These are phyloP conservation scores for Astrothelium macrocarpum DNA, from an alignment of 495 filamentous ascomycete genomes.

Conservation along the genomic window DNA sequence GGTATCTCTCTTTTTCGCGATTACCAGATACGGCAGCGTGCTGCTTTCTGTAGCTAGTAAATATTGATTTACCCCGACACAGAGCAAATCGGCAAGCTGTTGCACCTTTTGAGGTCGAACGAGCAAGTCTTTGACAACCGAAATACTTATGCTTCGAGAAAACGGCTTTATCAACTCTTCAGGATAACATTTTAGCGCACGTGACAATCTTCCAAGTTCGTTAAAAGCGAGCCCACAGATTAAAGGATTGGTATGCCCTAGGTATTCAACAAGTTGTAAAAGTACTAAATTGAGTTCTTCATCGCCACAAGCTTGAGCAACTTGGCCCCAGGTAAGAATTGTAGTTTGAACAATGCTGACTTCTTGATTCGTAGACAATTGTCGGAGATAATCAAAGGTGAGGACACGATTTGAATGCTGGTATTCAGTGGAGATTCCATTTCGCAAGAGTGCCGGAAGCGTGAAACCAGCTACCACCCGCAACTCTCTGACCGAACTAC, in stretches of 20 bases:
- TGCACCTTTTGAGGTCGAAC: constrained; percentile 72
- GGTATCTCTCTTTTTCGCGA: constrained; percentile 65
- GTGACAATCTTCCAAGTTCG: constrained; percentile 61
- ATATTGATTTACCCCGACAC: constrained; percentile 60
- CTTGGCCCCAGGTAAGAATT: constrained; percentile 71
- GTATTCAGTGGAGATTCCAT: constrained; percentile 36
- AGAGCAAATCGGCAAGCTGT: constrained; percentile 67
- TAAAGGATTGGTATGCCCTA: constrained; percentile 73
- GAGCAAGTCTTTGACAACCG: constrained; percentile 69
- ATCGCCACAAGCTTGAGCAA: constrained; percentile 61
- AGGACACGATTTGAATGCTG: constrained; percentile 55
- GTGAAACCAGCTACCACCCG: constrained; percentile 69
- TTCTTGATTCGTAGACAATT: constrained; percentile 54
- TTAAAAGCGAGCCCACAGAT: constrained; percentile 71
- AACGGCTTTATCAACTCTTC: constrained; percentile 69
- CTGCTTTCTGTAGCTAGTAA: constrained; percentile 67
- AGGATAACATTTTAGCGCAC: constrained; percentile 47
- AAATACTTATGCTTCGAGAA: constrained; percentile 72
- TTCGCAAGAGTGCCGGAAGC: constrained; percentile 54
- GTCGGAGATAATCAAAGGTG: constrained; percentile 58
- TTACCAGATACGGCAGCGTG: constrained; percentile 76
- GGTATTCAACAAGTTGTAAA: constrained; percentile 70
- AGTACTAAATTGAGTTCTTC: constrained; percentile 80
- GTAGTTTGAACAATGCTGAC: constrained; percentile 67
- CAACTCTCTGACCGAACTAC: constrained; percentile 76